These are phyloP conservation scores for Eimeria necatrix DNA, from an alignment of 169 alveolate genomes.

Conservation along the genomic window DNA sequence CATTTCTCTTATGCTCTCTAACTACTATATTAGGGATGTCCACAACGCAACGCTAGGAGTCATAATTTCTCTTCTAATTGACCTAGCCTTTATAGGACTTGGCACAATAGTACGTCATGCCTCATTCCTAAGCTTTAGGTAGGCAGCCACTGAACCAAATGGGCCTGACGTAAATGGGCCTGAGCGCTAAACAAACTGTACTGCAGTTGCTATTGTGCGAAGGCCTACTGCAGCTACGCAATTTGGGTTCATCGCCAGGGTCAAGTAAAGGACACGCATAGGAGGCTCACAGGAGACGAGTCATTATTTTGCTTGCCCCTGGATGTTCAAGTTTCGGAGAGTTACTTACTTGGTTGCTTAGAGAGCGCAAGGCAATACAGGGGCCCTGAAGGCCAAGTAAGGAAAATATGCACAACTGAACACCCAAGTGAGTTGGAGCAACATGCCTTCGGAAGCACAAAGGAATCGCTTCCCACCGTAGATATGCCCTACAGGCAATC, in stretches of 20 bases:
- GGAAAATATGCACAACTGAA: conserved; percentile 26
- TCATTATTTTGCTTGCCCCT: conserved; percentile 67
- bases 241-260: conserved; percentile 71
- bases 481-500: background rate
- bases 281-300: conserved; percentile 78
- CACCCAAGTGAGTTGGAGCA: conserved; percentile 56
- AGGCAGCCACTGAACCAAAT: background rate
- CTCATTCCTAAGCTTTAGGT: background rate
- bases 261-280: conserved; percentile 77
- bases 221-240: conserved; percentile 75
- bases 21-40: conserved; percentile 65
- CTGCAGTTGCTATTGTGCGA: background rate
- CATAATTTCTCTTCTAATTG: conserved; percentile 64
- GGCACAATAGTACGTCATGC: conserved; percentile 28
- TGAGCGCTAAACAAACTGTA: background rate
- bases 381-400: conserved; percentile 73
- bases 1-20: conserved; percentile 39
- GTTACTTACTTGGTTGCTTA: conserved; percentile 75
- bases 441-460: background rate
- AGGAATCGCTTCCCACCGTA: background rate
- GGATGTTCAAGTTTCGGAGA: conserved; percentile 71
- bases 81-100: conserved; percentile 66
- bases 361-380: conserved; percentile 69
- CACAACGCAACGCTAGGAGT: conserved; percentile 72
- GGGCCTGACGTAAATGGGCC: too few relatives aligned